phyloP scores from a whole-genome alignment of 73 alveolate genomes.

The Durusdinium trenchii region DNA sequence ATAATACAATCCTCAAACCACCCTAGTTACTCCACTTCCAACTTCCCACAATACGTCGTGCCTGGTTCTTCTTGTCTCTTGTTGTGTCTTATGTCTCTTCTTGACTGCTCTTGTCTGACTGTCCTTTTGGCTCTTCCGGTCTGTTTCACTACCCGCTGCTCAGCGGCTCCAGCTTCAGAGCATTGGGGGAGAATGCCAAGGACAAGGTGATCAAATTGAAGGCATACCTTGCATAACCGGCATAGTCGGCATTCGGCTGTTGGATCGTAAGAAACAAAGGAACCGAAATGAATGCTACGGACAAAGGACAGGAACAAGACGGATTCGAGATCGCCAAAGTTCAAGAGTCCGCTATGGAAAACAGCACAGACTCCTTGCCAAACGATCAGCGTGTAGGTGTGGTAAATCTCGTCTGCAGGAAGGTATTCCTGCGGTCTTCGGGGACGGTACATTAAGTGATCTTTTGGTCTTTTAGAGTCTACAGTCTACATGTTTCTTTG shows the following conservation, averaged over 20 bases:
- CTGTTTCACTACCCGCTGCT: not conserved
- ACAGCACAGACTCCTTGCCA: slow-evolving; percentile 17
- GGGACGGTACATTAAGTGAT: too few species aligned
- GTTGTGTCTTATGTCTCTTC: too few species aligned
- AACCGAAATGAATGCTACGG: not conserved
- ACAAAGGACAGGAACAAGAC: not conserved
- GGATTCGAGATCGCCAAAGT: slow-evolving; percentile 8
- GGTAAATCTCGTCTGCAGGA: not conserved
- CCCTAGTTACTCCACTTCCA: too few species aligned
- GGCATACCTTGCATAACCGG: slow-evolving; percentile 23
- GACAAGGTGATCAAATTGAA: slow-evolving; percentile 53
- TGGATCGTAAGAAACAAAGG: not conserved
- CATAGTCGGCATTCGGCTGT: too few species aligned
- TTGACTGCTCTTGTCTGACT: too few species aligned
- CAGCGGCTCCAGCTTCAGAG: not conserved
- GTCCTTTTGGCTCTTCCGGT: not conserved
- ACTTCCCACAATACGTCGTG: too few species aligned
- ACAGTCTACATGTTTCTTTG: too few species aligned
- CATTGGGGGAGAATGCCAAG: slow-evolving; percentile 18
- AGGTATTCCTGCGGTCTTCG: slow-evolving; percentile 64
- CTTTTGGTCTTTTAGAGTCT: too few species aligned
- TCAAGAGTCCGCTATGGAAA: slow-evolving; percentile 42
- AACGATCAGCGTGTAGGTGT: slow-evolving; percentile 2
- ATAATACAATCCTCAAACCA: too few species aligned
- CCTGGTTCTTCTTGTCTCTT: not conserved